Evolutionary conservation across 768 basidiomycete genomes (phyloP).

Genomic region (Tylopilus balloui): DNA sequence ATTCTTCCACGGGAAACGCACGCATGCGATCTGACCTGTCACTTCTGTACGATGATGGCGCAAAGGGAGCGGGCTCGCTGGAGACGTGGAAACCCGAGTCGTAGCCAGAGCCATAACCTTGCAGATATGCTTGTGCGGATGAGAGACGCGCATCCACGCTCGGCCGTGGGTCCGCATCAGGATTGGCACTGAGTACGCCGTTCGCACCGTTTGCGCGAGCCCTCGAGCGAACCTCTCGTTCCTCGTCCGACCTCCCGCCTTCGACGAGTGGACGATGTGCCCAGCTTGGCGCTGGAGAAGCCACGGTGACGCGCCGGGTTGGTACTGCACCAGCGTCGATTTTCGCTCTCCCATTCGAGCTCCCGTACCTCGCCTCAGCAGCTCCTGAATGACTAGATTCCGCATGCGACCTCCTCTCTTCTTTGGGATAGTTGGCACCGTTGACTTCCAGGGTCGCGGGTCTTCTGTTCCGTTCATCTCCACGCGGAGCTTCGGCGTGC

Average conservation of each 20-base stretch:
- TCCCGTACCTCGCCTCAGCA: slow-evolving; percentile 6
- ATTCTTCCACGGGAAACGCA: slow-evolving; percentile 28
- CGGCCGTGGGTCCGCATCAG: slow-evolving; percentile 1
- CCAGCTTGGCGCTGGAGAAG: slow-evolving; percentile 28
- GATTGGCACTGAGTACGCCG: neutral
- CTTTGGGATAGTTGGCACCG: slow-evolving; percentile 8
- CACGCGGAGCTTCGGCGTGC: slow-evolving; percentile 19
- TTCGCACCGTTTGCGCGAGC: slow-evolving; percentile 11
- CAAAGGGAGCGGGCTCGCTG: slow-evolving; percentile 14
- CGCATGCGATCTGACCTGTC: slow-evolving; percentile 15
- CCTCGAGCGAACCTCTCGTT: slow-evolving; percentile 18
- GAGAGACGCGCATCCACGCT: slow-evolving; percentile 22
- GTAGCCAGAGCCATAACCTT: slow-evolving; percentile 36
- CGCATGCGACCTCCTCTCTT: slow-evolving; percentile 11
- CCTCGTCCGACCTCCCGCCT: slow-evolving; percentile 29
- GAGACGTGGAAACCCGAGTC: slow-evolving; percentile 25
- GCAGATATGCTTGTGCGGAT: slow-evolving; percentile 35
- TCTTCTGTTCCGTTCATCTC: slow-evolving; percentile 21
- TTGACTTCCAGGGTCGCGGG: slow-evolving; percentile 13
- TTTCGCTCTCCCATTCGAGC: slow-evolving; percentile 22
- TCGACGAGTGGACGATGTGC: slow-evolving; percentile 28
- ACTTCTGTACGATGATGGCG: slow-evolving; percentile 21
- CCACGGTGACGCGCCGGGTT: slow-evolving; percentile 29
- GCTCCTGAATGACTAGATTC: slow-evolving; percentile 11
- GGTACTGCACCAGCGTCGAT: slow-evolving; percentile 33